Conservation (phyloP, 1,284 basidiomycete genomes). For the Trametes sp. region DNA sequence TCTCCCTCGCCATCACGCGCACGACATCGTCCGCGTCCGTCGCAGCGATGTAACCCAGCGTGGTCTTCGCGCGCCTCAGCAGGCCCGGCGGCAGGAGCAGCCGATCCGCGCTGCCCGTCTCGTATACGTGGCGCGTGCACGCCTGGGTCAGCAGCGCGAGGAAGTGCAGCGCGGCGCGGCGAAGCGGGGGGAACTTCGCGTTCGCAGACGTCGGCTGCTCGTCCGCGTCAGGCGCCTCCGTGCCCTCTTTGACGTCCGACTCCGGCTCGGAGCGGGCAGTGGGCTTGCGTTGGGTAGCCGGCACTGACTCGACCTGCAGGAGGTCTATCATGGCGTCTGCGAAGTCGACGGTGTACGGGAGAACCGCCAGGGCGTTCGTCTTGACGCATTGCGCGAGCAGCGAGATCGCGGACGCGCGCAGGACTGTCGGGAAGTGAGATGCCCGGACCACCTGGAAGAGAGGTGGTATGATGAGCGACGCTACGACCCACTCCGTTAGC, state of each 20-base stretch:
- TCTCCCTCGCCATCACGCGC: conserved; percentile 82
- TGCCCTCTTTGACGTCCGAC: conserved; percentile 10
- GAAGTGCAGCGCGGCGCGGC: conserved; percentile 85
- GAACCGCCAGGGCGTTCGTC: conserved; percentile 66
- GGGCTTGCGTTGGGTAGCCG: conserved; percentile 31
- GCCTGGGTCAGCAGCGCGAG: conserved; percentile 70
- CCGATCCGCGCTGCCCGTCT: conserved; percentile 39
- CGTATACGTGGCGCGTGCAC: conserved; percentile 56
- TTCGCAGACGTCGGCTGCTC: conserved; percentile 61
- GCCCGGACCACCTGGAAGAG: conserved; percentile 69
- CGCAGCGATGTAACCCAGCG: conserved; percentile 73
- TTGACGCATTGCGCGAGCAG: conserved; percentile 79
- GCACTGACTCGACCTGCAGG: conserved; percentile 75
- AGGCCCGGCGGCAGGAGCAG: conserved; percentile 47
- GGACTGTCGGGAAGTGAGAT: conserved; percentile 66
- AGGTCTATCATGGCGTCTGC: conserved; percentile 78
- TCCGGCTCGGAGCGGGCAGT: conserved; percentile 18
- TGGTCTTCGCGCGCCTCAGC: conserved; percentile 63
- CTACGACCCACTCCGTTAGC: conserved; percentile 47
- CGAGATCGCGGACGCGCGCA: conserved; percentile 86
- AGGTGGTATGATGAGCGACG: conserved; percentile 74
- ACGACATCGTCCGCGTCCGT: conserved; percentile 81
- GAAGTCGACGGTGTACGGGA: conserved; percentile 70
- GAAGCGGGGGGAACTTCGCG: conserved; percentile 78
- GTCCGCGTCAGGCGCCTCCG: conserved; percentile 45